Evolutionary conservation across 2,329 filamentous ascomycete genomes (phyloP), one percentile per base, ranked within the genome.

Genomic region (Akanthomyces muscarius): DNA sequence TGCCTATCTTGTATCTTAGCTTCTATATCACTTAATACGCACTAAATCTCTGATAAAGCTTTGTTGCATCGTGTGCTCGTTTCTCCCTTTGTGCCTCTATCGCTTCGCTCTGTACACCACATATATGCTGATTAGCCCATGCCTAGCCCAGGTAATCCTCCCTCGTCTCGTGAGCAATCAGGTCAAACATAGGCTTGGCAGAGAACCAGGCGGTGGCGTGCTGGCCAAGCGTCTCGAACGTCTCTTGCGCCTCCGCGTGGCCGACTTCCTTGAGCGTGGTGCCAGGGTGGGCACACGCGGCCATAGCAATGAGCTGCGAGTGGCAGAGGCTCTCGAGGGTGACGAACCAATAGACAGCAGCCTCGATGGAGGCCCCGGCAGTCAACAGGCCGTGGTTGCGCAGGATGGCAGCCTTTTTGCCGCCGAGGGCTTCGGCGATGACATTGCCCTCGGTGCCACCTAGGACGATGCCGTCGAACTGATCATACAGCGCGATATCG

Each of bases 231-330:
- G 84, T 81, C 74, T 88, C 85, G 69, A 84, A 86, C 0, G 89
- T 92, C 69, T 83, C 89, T 18, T 72, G 77, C 1, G 89, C 89
- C 71, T 92, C 89, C 58, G 86, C 84, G 1, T 89, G 83, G 10
- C 81, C 78, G 68, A 92, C 88, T 73, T 88, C 87, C 36, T 90
- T 76, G 0, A 88, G 89, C 71, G 81, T 75, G 1, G 82, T 81
- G 1, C 89, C 89, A 3, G 85, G 78, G 0, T 88, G 88, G 0
- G 73, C 83, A 0, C 85, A 85, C 0, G 84, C 85, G 0, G 83
- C 84, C 69, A 86, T 84, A 1, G 83, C 84, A 58, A 86, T 65
- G 18, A 84, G 68, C 70, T 83, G 80, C 2, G 74, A 75, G 64
- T 78, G 76, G 65, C 80, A 81, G 64, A 77, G 80, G 65, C 74